phyloP scores from a whole-genome alignment of 1,284 basidiomycete species.

The Puccinia novopanici region DNA sequence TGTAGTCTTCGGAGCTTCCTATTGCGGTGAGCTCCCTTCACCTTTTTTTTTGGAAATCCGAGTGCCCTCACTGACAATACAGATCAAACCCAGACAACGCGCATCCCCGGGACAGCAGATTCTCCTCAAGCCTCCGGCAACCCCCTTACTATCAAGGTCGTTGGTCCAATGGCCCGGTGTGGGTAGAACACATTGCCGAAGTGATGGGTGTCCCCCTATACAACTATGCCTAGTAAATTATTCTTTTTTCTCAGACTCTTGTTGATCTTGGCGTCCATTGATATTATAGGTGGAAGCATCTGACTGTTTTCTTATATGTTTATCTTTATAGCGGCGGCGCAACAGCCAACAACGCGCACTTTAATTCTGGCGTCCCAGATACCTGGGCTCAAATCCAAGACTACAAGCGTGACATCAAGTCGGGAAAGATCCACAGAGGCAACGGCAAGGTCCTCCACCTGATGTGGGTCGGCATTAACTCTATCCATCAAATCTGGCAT shows the following conservation, averaged over 20 bases:
- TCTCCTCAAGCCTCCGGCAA: constrained; percentile 12
- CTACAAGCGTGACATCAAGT: constrained; percentile 34
- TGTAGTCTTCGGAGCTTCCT: constrained; percentile 49
- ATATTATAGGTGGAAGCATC: no score
- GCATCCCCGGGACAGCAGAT: constrained; percentile 8
- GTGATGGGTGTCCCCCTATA: constrained; percentile 24
- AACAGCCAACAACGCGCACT: constrained; percentile 36
- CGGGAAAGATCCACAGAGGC: constrained; percentile 24
- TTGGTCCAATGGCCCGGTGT: constrained; percentile 51
- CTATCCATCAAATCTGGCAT: constrained; percentile 48
- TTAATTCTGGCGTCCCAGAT: constrained; percentile 33
- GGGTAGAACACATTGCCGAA: constrained; percentile 42
- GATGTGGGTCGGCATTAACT: constrained; percentile 48
- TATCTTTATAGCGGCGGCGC: constrained; percentile 42
- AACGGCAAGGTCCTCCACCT: constrained; percentile 35
- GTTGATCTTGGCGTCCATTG: not conserved
- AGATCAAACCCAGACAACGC: constrained; percentile 19
- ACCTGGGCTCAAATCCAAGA: constrained; percentile 28
- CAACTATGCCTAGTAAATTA: constrained; percentile 47
- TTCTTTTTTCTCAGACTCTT: not conserved
- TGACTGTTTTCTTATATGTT: not conserved
- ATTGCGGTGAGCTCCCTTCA: constrained; percentile 33
- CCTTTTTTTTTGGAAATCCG: not conserved
- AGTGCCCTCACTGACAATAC: not conserved
- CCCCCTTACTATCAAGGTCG: constrained; percentile 43